Conservation (phyloP, 2,329 filamentous ascomycete species). For the Ophiosphaerella herpotricha region DNA sequence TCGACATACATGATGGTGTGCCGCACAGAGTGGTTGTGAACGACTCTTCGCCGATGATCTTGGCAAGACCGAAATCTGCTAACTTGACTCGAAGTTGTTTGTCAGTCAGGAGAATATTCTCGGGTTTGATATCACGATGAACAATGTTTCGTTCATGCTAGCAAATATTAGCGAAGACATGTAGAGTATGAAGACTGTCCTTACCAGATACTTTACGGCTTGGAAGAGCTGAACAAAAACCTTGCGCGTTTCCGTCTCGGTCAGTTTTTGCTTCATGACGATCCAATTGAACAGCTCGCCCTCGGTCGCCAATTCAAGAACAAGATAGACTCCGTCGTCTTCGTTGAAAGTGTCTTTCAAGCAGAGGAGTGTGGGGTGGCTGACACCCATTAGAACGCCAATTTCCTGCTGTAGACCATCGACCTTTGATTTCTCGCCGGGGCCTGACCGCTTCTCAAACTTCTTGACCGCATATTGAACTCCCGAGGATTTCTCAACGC, state of each 20-base stretch:
- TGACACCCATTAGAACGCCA: conserved; percentile 94
- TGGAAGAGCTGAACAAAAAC: conserved; percentile 91
- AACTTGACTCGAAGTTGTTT: conserved; percentile 86
- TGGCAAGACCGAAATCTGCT: conserved; percentile 94
- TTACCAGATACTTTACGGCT: conserved; percentile 91
- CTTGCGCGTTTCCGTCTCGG: conserved; percentile 80
- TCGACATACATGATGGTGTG: conserved; percentile 75
- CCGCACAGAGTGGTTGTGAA: conserved; percentile 96
- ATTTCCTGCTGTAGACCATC: conserved; percentile 94
- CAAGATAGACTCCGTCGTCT: conserved; percentile 83
- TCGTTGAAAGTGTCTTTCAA: conserved; percentile 96
- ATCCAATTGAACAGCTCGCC: conserved; percentile 97
- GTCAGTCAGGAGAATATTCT: conserved; percentile 90
- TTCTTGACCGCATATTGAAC: conserved; percentile 89
- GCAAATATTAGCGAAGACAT: conserved; percentile 29
- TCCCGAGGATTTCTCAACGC: conserved; percentile 82
- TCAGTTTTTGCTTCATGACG: conserved; percentile 85
- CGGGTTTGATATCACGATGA: conserved; percentile 95
- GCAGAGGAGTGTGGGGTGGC: conserved; percentile 89
- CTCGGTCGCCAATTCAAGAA: conserved; percentile 87
- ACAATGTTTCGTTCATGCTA: conserved; percentile 97
- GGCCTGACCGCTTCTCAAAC: conserved; percentile 83
- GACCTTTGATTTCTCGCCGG: conserved; percentile 80
- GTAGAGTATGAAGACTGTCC: conserved; percentile 30
- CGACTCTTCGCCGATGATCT: conserved; percentile 97